Base-by-base conservation (phyloP, 345 rosid genomes). In the Moringa oleifera region DNA sequence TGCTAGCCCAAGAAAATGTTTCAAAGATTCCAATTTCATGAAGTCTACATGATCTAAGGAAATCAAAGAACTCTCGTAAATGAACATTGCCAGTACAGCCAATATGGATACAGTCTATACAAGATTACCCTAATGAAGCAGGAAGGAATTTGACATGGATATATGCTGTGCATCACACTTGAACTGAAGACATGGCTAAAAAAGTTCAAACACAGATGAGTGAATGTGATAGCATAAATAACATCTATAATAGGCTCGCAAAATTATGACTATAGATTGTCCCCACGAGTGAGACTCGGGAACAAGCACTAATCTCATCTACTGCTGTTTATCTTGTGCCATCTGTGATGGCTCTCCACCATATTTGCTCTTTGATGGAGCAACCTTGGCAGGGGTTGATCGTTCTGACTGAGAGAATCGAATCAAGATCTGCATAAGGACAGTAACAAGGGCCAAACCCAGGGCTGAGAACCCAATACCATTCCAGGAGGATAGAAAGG, bases 351-450 rank as follows among this genome's bases (percentile, higher is more conserved):
- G 25, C 56, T 53, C 75, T 9, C 67, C 65, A n/a, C 46, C 52
- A 16, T 61, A 72, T 58, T 73, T 87, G 64, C 80, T 74, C 69
- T 83, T 86, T 18, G 84, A 74, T 23, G 90, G 95, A 20, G 79
- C 81, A 18, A 85, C 81, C 77, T 81, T 83, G 28, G 92, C 80
- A 0, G 88, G 91, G n/a, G 95, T 83, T 11, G 99, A 94, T 16
- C 84, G 92, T 70, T 85, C 97, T 1, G 99, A 79, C 77, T 90
- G 89, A 6, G 99, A 82, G 56, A 84, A 90, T 37, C 76, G 85
- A 53, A 94, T 82, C 73, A 90, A 64, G 71, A 87, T 69, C 55
- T 90, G 97, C 99, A 94, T 94, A 55, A 86, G 75, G 55, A 88
- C 55, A 4, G 89, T 86, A 51, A 88, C 75, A 51, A 90, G 23